Base-by-base conservation (phyloP, 257 asterid genomes). In the Przewalskia tangutica region DNA sequence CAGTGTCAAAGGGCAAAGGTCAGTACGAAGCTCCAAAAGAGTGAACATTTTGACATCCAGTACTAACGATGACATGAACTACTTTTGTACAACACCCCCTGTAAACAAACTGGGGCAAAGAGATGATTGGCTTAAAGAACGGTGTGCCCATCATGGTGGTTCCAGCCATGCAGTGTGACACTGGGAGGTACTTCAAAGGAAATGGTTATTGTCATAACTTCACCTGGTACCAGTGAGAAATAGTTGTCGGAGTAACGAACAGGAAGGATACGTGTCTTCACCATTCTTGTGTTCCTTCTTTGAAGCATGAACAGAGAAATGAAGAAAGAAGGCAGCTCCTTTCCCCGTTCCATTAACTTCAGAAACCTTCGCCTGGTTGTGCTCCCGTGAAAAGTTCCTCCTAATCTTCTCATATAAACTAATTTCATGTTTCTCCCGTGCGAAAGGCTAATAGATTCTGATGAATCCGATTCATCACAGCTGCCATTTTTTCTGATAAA, bases 161-260 rank as follows among this genome's bases (percentile, higher is more conserved):
- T 95, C 98, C 98, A 95, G 48, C 98, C 98, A 5, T 85, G 82
- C 70, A 93, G 83, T 77, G 62, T 82, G 73, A 86, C 67, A 59
- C 94, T 95, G 0, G 89, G 53, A 7, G 96, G 93, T 64, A 86
- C 97, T 84, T 95, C 94, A 75, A 95, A 95, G 68, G 92, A 89
- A n/a, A 95, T 82, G 70, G 82, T 89, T n/a, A 92, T 84, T 4
- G 88, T 55, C 92, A 75, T 91, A 63, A 84, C 92, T 87, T 96
- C 99, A 5, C 97, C 98, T 0, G 98, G 99, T 32, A 89, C 97
- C 42, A 96, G 85, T n/a, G 98, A 96, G 87, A 96, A 93, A 81
- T 94, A 96, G 92, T 95, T 95, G 86, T 94, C 91, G 2, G 98
- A 95, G 88, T 95, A 95, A 86, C 93, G 98, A 84, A 94, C 95